These are phyloP conservation scores for Boletus reticuloceps DNA, from an alignment of 768 basidiomycete species.

Conservation along the genomic window DNA sequence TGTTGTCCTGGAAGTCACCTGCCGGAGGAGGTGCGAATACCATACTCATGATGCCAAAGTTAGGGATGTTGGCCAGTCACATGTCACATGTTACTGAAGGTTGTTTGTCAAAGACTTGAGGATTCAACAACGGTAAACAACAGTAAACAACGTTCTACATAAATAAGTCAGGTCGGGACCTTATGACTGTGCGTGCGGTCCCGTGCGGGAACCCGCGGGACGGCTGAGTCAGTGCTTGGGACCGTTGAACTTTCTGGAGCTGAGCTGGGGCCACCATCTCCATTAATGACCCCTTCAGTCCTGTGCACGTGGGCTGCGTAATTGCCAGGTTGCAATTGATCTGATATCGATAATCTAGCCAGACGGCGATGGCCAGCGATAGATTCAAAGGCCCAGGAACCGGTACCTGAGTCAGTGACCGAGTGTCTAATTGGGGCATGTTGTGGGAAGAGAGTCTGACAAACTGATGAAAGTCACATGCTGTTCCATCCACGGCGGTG, in stretches of 20 bases:
- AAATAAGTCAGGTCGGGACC: neutral
- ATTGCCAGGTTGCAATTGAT: neutral
- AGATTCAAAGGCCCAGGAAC: neutral
- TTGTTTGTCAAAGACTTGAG: slow-evolving; percentile 27
- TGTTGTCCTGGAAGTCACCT: slow-evolving; percentile 32
- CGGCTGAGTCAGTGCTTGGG: neutral
- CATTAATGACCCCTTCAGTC: too few relatives aligned
- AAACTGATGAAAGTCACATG: neutral
- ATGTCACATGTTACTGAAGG: neutral
- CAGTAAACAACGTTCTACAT: slow-evolving; percentile 6
- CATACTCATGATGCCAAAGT: slow-evolving; percentile 26
- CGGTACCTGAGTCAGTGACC: slow-evolving; percentile 13
- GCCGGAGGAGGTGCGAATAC: slow-evolving; percentile 31
- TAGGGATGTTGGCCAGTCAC: neutral
- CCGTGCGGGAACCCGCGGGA: neutral
- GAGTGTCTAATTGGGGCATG: slow-evolving; percentile 12
- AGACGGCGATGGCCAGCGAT: slow-evolving; percentile 22
- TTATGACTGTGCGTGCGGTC: too few relatives aligned
- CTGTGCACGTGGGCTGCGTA: too few relatives aligned
- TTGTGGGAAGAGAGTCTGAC: slow-evolving; percentile 9
- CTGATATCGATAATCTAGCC: slow-evolving; percentile 15
- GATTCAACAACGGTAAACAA: slow-evolving; percentile 26
- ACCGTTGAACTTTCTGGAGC: too few relatives aligned
- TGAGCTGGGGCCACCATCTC: too few relatives aligned
- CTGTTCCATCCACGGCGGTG: neutral